Evolutionary conservation across 768 basidiomycete species (phyloP).

Genomic region (Cyclocybe cylindracea): DNA sequence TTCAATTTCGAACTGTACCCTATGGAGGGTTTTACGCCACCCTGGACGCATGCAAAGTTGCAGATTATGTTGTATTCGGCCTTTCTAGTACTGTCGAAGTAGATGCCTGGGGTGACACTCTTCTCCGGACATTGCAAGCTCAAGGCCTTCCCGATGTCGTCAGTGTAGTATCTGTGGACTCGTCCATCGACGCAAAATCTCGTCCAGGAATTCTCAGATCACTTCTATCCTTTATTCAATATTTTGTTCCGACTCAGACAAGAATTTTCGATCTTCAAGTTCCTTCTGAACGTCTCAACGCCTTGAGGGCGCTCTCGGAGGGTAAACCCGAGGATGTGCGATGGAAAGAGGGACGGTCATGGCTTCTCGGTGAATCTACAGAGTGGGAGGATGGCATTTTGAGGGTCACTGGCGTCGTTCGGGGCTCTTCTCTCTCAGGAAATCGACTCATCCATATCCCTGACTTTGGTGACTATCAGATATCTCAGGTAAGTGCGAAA

Average conservation of each 20-base stretch:
- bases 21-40: slow-evolving; percentile 74
- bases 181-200: slow-evolving; percentile 58
- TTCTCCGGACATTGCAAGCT: slow-evolving; percentile 84
- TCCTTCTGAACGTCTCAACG: slow-evolving; percentile 66
- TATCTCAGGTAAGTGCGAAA: slow-evolving; percentile 61
- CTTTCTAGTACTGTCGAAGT: slow-evolving; percentile 86
- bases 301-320: slow-evolving; percentile 79
- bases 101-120: slow-evolving; percentile 80
- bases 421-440: slow-evolving; percentile 78
- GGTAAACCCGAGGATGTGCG: slow-evolving; percentile 77
- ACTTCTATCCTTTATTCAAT: slow-evolving; percentile 89
- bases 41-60: slow-evolving; percentile 83
- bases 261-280: slow-evolving; percentile 74
- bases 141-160: slow-evolving; percentile 88
- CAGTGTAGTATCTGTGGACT: slow-evolving; percentile 64
- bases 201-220: slow-evolving; percentile 78
- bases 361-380: slow-evolving; percentile 64
- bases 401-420: slow-evolving; percentile 79
- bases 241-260: slow-evolving; percentile 85
- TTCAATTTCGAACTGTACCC: slow-evolving; percentile 82
- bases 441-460: slow-evolving; percentile 89
- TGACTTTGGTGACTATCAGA: slow-evolving; percentile 84
- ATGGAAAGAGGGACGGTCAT: slow-evolving; percentile 82
- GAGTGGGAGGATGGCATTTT: slow-evolving; percentile 67
- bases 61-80: slow-evolving; percentile 88